Percentiles rank a stretch among this genome's conserved stretches.
Conservation (phyloP, 1,139 yeast genomes). For the Lodderomyces beijingensis region DNA sequence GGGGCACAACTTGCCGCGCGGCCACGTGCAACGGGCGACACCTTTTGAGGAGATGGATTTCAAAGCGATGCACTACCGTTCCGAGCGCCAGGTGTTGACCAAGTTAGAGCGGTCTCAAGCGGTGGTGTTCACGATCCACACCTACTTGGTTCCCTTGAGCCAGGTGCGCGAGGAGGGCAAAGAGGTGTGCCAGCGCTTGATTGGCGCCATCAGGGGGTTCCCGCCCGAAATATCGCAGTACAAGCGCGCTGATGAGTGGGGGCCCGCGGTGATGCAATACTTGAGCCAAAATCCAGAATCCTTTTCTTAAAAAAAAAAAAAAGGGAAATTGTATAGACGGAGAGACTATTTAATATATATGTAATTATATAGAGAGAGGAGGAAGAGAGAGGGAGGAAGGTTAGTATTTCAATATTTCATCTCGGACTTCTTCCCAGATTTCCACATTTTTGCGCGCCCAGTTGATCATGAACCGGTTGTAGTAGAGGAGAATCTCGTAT, state of each 20-base stretch:
- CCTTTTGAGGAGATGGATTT: constrained; percentile 49
- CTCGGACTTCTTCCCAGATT: constrained; percentile 67
- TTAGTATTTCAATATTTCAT: constrained; percentile 30
- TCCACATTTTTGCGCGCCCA: constrained; percentile 73
- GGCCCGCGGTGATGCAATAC: constrained; percentile 32
- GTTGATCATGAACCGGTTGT: constrained; percentile 54
- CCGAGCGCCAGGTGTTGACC: constrained; percentile 60
- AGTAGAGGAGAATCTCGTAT: constrained; percentile 42
- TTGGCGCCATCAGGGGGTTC: constrained; percentile 37
- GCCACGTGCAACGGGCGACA: constrained; percentile 25
- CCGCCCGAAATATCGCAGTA: constrained; percentile 36
- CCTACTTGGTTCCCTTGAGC: constrained; percentile 61
- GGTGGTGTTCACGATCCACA: constrained; percentile 56
- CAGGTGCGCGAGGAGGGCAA: constrained; percentile 49
- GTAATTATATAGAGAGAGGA: neutral
- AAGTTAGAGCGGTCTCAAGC: constrained; percentile 54
- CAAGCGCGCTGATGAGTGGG: constrained; percentile 39
- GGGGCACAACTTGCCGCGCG: constrained; percentile 36
- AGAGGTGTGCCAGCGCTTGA: constrained; percentile 36
- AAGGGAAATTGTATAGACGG: no score
- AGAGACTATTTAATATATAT: no score
- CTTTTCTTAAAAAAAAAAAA: neutral
- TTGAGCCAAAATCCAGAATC: constrained; percentile 12
- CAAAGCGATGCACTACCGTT: constrained; percentile 51
- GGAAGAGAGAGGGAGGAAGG: neutral